Evolutionary conservation across 306 rosid genomes (phyloP), one percentile per base, ranked within the genome.

Genomic region (Benincasa hispida): DNA sequence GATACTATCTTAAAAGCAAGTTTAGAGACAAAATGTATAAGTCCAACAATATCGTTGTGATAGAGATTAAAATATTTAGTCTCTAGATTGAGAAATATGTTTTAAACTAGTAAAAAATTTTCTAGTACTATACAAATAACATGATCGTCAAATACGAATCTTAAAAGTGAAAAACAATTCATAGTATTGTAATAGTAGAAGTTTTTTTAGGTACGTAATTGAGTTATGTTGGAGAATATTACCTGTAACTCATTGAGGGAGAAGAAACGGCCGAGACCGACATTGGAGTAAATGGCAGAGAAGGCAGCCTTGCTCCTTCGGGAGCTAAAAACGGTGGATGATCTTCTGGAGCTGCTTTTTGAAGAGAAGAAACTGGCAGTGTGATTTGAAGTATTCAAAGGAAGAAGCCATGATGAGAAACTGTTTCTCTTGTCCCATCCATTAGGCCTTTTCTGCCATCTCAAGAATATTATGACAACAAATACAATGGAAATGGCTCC

Each of bases 371-470:
- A 66, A 55, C 68, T 79, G 51, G 51, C 51, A 2, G 51, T 17
- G 79, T 66, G 28, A 3, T 41, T 45, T 37, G 84, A 57, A 45
- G 7, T 41, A 72, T 77, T 80, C 15, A 89, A 45, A 12, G 93
- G 98, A 3, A 91, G 87, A 21, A 91, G 77, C 96, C 98, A 91
- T 14, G 89, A 86, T 6, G 91, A 86, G 82, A 93, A 84, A 63
- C 85, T 78, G 12, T 73, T 76, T 21, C 47, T 47, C 73, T 86
- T 80, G 77, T 86, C 85, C 92, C 86, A 86, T 11, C 72, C 87
- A 21, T 76, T 72, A 32, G 96, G 96, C 76, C 89, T 90, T 61
- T 28, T 84, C 9, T 56, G 19, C 96, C 92, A 87, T 74, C 87
- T 75, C 13, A 87, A 48, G 53, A 65, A 86, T 12, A 83, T 74